These are phyloP conservation scores for Coemansia sp. DNA, from an alignment of 192 early-diverging fungal genomes.

Conservation along the genomic window DNA sequence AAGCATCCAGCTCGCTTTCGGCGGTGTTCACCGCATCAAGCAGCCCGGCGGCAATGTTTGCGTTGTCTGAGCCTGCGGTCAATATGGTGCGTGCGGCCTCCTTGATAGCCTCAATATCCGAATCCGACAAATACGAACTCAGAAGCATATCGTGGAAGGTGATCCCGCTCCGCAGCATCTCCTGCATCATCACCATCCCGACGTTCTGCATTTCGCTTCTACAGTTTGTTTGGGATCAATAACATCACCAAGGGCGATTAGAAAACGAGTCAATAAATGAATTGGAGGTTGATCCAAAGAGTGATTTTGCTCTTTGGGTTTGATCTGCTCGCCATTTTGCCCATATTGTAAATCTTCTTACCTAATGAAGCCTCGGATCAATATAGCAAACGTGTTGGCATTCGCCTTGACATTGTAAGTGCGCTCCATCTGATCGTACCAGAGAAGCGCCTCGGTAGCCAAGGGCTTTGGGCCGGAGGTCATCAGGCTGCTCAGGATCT, in stretches of 20 bases:
- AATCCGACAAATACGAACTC: slow-evolving; percentile 46
- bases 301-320: too few relatives aligned
- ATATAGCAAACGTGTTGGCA: slow-evolving; percentile 69
- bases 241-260: neutral
- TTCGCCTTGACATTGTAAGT: slow-evolving; percentile 58
- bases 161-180: slow-evolving; percentile 42
- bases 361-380: slow-evolving; percentile 67
- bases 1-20: slow-evolving; percentile 12
- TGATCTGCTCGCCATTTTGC: too few relatives aligned
- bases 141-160: slow-evolving; percentile 43
- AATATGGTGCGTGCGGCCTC: slow-evolving; percentile 34
- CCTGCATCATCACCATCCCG: slow-evolving; percentile 45
- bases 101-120: slow-evolving; percentile 45
- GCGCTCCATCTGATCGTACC: slow-evolving; percentile 66
- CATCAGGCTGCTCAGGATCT: slow-evolving; percentile 73
- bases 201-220: slow-evolving; percentile 35
- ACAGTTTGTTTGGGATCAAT: slow-evolving; percentile 1
- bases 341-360: too few relatives aligned
- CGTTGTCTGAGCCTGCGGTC: slow-evolving; percentile 17
- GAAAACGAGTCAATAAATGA: too few relatives aligned
- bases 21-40: slow-evolving; percentile 32
- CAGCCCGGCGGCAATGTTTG: slow-evolving; percentile 20
- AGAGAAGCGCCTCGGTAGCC: slow-evolving; percentile 58
- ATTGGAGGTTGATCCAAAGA: too few relatives aligned
- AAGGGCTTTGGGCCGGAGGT: slow-evolving; percentile 50